Evolutionary conservation across 1,284 basidiomycete genomes (phyloP).

Genomic region (Mrakiaceae sp.): DNA sequence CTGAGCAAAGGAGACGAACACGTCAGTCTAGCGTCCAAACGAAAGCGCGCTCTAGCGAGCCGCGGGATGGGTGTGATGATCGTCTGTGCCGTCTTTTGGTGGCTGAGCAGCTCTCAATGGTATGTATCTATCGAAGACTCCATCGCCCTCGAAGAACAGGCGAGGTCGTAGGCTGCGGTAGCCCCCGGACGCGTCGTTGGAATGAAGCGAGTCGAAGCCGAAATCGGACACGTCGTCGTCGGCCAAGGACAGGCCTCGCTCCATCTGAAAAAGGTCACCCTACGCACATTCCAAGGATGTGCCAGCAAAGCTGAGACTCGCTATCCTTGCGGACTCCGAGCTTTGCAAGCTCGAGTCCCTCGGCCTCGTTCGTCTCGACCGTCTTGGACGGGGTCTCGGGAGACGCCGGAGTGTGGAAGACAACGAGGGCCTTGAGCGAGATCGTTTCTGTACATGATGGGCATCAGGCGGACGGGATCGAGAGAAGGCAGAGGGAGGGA

Average conservation of each 20-base stretch:
- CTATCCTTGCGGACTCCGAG: constrained; percentile 79
- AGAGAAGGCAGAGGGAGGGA: constrained; percentile 26
- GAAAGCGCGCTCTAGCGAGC: too few relatives aligned
- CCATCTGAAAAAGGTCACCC: neutral
- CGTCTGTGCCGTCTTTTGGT: too few relatives aligned
- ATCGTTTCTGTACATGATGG: constrained; percentile 56
- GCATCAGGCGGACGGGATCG: constrained; percentile 25
- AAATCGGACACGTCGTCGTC: too few relatives aligned
- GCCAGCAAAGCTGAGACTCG: constrained; percentile 94
- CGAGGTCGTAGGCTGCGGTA: too few relatives aligned
- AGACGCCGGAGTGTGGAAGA: constrained; percentile 41
- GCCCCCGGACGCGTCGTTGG: too few relatives aligned
- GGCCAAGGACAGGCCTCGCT: too few relatives aligned
- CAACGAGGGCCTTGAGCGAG: constrained; percentile 83
- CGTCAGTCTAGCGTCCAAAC: too few relatives aligned
- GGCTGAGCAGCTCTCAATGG: too few relatives aligned
- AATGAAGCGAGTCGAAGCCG: too few relatives aligned
- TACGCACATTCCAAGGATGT: constrained; percentile 70
- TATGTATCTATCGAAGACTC: too few relatives aligned
- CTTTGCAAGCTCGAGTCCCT: constrained; percentile 75
- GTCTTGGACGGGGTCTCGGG: constrained; percentile 47
- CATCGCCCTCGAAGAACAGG: too few relatives aligned
- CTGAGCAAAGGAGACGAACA: neutral
- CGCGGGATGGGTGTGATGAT: too few relatives aligned
- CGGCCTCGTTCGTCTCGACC: constrained; percentile 58